Conservation (phyloP, 345 rosid genomes). For the Populus simonii region DNA sequence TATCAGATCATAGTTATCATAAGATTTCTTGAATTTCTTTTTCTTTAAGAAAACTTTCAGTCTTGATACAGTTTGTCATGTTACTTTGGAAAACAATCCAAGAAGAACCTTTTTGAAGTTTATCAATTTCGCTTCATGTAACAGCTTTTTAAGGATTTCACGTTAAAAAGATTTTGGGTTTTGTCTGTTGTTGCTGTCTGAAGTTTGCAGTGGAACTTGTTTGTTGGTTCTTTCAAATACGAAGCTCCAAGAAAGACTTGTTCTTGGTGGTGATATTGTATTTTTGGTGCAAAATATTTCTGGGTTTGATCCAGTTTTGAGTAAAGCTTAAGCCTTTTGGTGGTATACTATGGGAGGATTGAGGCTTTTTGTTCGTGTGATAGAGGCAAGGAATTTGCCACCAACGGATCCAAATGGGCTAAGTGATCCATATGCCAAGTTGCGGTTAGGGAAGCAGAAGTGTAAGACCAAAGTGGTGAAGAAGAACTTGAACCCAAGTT, state of each 20-base stretch:
- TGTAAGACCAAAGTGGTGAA: slow-evolving; percentile 77
- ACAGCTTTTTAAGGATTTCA: background rate
- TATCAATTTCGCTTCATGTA: background rate
- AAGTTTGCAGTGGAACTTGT: background rate
- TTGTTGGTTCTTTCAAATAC: slow-evolving; percentile 1
- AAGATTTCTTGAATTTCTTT: background rate
- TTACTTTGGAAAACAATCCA: background rate
- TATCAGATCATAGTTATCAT: background rate
- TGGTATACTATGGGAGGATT: slow-evolving; percentile 22
- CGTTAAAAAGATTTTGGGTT: background rate
- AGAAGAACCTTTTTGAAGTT: background rate
- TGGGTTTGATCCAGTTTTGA: slow-evolving; percentile 1
- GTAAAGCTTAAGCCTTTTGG: background rate
- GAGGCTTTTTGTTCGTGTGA: slow-evolving; percentile 73
- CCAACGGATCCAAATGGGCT: slow-evolving; percentile 84
- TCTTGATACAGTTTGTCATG: background rate
- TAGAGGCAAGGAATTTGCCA: slow-evolving; percentile 83
- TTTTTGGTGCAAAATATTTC: background rate
- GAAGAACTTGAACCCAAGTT: slow-evolving; percentile 79
- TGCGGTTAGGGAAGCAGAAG: slow-evolving; percentile 75
- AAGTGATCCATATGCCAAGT: slow-evolving; percentile 87
- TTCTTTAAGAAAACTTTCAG: background rate
- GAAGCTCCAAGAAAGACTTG: background rate
- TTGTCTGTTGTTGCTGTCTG: background rate
- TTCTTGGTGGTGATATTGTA: background rate